A percentile compares a stretch with the other conserved stretches of the same genome.
Evolutionary conservation across 495 filamentous ascomycete genomes (phyloP).

Genomic region (Margaritispora aquatica): DNA sequence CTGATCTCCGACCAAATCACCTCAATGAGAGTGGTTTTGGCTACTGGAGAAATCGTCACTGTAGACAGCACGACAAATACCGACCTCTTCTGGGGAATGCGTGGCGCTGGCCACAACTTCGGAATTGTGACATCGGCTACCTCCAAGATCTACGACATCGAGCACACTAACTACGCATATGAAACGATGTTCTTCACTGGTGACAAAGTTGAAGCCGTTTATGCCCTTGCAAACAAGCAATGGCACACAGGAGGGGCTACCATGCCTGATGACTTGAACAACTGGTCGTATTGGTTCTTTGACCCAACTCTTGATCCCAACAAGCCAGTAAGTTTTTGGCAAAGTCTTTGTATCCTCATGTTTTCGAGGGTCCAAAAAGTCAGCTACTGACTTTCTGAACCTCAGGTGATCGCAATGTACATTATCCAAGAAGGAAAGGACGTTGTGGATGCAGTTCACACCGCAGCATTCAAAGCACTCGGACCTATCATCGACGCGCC

Average conservation of each 20-base stretch:
- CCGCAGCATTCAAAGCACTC: slow-evolving; percentile 37
- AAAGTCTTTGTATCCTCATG: slow-evolving; percentile 20
- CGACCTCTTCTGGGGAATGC: slow-evolving; percentile 51
- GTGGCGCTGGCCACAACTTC: slow-evolving; percentile 58
- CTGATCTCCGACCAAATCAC: slow-evolving; percentile 53
- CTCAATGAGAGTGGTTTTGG: slow-evolving; percentile 47
- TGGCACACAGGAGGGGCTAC: slow-evolving; percentile 30
- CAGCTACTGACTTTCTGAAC: not conserved
- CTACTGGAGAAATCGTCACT: slow-evolving; percentile 42
- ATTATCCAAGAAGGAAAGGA: slow-evolving; percentile 44
- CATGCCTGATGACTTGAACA: slow-evolving; percentile 37
- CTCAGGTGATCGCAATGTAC: slow-evolving; percentile 43
- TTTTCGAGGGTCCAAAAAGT: not conserved
- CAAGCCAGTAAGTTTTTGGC: too few species aligned
- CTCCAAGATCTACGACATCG: slow-evolving; percentile 38
- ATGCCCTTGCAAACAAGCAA: slow-evolving; percentile 37
- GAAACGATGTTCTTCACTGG: slow-evolving; percentile 39
- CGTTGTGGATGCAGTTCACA: slow-evolving; percentile 35
- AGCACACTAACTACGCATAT: slow-evolving; percentile 35
- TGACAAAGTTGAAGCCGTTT: slow-evolving; percentile 43
- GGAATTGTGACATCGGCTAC: slow-evolving; percentile 49
- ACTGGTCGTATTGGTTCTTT: slow-evolving; percentile 47
- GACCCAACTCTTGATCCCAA: slow-evolving; percentile 31
- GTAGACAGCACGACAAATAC: slow-evolving; percentile 26
- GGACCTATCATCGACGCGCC: slow-evolving; percentile 33